Conservation (phyloP, 148 eudicot genomes). For the Tetragonia tetragonoides region DNA sequence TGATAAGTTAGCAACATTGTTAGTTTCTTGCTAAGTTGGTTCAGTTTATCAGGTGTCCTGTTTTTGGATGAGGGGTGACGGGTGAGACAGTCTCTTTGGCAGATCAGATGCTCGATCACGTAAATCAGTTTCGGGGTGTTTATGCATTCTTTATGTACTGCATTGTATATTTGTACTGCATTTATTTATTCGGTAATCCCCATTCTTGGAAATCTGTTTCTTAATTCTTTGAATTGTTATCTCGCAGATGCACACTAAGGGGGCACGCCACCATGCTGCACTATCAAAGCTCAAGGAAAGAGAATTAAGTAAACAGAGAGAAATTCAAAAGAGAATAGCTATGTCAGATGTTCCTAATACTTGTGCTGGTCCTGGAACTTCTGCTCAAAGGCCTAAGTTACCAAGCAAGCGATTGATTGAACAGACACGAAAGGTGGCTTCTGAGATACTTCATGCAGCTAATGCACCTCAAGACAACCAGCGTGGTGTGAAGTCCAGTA, state of each 20-base stretch:
- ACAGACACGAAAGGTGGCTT: conserved; percentile 40
- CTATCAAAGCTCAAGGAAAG: conserved; percentile 42
- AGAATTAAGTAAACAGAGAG: conserved; percentile 29
- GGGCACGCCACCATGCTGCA: conserved; percentile 47
- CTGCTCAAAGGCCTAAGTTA: conserved; percentile 4
- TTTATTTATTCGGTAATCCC: too few species aligned
- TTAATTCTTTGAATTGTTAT: neutral
- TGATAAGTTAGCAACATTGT: neutral
- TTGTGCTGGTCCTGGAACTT: neutral
- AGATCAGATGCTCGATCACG: too few species aligned
- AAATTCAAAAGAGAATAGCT: conserved; percentile 47
- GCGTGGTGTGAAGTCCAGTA: conserved; percentile 6
- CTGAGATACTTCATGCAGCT: conserved; percentile 32
- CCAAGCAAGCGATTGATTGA: conserved; percentile 42
- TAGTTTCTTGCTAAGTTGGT: neutral
- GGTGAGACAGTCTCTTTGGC: too few species aligned
- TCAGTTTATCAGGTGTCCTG: neutral
- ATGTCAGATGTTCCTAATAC: conserved; percentile 30
- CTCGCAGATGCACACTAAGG: conserved; percentile 48
- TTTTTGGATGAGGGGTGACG: too few species aligned
- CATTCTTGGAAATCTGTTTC: neutral
- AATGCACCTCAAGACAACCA: conserved; percentile 5
- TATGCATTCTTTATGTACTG: neutral
- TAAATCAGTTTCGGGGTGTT: neutral
- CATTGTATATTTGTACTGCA: neutral